A percentile compares a stretch with the other conserved stretches of the same genome.
Evolutionary conservation across 164 flowering plant species (phyloP).

Genomic region (grape (Vitis vinifera)): ASM3070453v1 NC_081814.1:1429001-1429500

Average conservation of each 20-base stretch:
- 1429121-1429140: too few relatives aligned
- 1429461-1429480: conserved; percentile 97
- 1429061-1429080: too few relatives aligned
- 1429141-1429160: too few relatives aligned
- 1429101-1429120: too few relatives aligned
- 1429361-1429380: conserved; percentile 78
- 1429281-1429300: conserved; percentile 38
- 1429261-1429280: conserved; percentile 31
- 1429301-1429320: conserved; percentile 74
- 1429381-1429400: too few relatives aligned
- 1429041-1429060: too few relatives aligned
- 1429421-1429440: not conserved
- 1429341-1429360: conserved; percentile 36
- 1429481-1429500: conserved; percentile 94
- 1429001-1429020: too few relatives aligned
- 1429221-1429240: conserved; percentile 23
- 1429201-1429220: conserved; percentile 21
- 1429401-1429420: too few relatives aligned
- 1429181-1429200: not conserved
- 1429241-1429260: conserved; percentile 16
- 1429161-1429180: not conserved
- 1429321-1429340: conserved; percentile 69
- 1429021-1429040: too few relatives aligned
- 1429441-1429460: conserved; percentile 40
- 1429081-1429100: too few relatives aligned